Evolutionary conservation across 176 grass and related monocot genomes (phyloP), one percentile per base, ranked within the genome.

Genomic region (Carex myosuroides): DNA sequence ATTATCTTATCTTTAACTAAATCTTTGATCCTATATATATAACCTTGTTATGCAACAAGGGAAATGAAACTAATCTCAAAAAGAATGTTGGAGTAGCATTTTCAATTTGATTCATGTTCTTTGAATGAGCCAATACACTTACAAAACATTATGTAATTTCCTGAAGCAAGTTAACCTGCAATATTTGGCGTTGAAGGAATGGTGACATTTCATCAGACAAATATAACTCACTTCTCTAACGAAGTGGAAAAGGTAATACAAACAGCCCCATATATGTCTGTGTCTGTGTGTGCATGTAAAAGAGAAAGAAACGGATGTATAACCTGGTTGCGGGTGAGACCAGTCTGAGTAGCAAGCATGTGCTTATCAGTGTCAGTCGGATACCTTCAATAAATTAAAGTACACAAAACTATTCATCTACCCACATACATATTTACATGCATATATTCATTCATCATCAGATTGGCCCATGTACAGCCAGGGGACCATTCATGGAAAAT

Each of bases 291-390:
- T 78, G 60, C 64, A 39, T 9, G 65, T 30, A 48, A 73, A 60
- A 63, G 11, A 87, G 21, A 86, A 73, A 50, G 20, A 76, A 26
- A 32, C n/a, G 13, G 35, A 68, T 69, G 3, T 29, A 5, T 18
- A 88, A 91, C 90, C 90, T 91, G 90, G 80, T 91, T 91, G 56
- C 90, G 60, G 20, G 90, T 88, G 52, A 91, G 66, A 35, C 90
- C 90, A 72, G 90, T 91, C 62, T 91, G 90, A 61, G 87, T 75
- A 16, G 90, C 90, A 64, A 89, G 74, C 90, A 91, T 91, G 87
- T 88, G 90, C 84, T 91, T 91, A 75, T 91, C 90, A 18, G 84
- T 53, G 11, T 91, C 90, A 67, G 90, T 89, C 8, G 90, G 90
- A 77, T 91, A 91, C 80, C 90, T 91, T 66, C 55, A 87, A 18